Percentiles rank a stretch among this genome's conserved stretches.
These are phyloP conservation scores for Amoebophrya sp. DNA, from an alignment of 169 alveolate genomes.

Conservation along the genomic window DNA sequence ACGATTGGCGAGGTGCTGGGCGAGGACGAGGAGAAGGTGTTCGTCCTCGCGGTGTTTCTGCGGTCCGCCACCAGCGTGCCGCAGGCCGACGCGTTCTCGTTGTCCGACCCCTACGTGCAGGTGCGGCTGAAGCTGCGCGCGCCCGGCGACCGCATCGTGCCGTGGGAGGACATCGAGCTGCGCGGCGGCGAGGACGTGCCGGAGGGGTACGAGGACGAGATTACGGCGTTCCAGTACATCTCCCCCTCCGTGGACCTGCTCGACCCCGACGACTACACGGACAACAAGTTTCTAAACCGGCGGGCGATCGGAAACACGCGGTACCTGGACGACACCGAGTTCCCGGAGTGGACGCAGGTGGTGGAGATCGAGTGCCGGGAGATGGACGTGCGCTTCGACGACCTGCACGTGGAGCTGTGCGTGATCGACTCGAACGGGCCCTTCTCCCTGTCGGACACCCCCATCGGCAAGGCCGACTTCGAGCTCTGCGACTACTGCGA, in stretches of 20 bases:
- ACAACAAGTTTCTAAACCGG: neutral
- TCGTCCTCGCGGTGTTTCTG: neutral
- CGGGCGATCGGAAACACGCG: neutral
- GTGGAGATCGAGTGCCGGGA: neutral
- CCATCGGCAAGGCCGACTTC: neutral
- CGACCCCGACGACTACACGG: neutral
- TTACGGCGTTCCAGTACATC: neutral
- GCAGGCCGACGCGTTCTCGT: neutral
- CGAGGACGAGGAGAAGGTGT: neutral
- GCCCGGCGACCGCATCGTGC: too few relatives aligned
- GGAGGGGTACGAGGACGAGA: too few relatives aligned
- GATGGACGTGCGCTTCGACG: neutral
- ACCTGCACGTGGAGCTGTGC: neutral
- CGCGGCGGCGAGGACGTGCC: too few relatives aligned
- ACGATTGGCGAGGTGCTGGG: neutral
- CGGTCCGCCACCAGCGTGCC: neutral
- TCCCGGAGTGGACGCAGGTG: neutral
- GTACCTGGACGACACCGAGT: neutral
- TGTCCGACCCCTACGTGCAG: neutral
- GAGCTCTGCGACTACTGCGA: neutral
- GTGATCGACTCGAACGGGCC: neutral
- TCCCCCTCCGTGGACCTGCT: neutral
- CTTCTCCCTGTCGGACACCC: neutral
- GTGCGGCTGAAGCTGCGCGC: neutral
- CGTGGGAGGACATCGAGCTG: too few relatives aligned